Base-by-base conservation (phyloP, 2,329 filamentous ascomycete species). In the Aspergillus piperis region DNA sequence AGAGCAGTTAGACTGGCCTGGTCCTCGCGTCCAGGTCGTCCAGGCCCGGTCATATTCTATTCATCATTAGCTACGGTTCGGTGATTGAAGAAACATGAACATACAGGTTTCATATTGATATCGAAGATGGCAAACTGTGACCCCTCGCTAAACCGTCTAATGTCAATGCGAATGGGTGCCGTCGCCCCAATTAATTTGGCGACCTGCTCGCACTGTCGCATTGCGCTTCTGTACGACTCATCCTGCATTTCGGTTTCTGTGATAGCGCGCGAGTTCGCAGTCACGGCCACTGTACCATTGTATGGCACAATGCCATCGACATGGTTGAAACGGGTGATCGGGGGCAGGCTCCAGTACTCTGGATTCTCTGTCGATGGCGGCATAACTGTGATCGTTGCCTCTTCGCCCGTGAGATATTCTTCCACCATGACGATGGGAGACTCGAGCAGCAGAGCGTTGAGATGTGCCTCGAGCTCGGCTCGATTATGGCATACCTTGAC, bases 341-440 rank as follows among this genome's bases (percentile, higher is more conserved):
- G 70, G 0, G 80, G 79, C 36, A 83, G 65, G 3, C 78, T 70
- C 75, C 77, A 80, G 63, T 84, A 80, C 0, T 71, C 67, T 0
- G 66, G 60, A 0, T 59, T 59, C 1, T 64, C 62, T 0, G 63
- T 56, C 0, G 72, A 76, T 2, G 81, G 81, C 0, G 82, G 81
- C 81, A 84, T 83, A 0, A 84, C 77, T 0, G 81, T 84, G 2
- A 84, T 74, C 0, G 82, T 84, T 0, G 72, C 81, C 64, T 84
- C 82, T 59, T 82, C 75, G 1, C 81, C 81, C 0, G 68, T 58
- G 0, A 85, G 74, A 58, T 75, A 83, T 59, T 84, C 75, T 61
- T 84, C 81, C 0, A 83, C 38, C 62, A 84, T 78, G 13, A 81
- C 72, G 1, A 66, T 60, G 0, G 73, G 69, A 0, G 73, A 76